Conservation (phyloP, 2,329 filamentous ascomycete species). For the Pyrenophora seminiperda region DNA sequence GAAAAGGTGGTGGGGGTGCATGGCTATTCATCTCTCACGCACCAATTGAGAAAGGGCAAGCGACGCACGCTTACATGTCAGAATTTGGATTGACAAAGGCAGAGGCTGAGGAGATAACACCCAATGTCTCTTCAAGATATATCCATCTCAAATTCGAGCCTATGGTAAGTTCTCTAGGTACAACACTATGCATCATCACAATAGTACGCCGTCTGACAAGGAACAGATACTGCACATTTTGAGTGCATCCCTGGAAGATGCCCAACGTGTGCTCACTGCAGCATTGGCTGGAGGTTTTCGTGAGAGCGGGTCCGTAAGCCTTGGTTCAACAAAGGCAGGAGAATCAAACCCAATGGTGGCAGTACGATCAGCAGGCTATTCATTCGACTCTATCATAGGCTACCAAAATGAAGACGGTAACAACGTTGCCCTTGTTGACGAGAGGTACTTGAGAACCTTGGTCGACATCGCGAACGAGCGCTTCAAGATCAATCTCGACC, state of each 20-base stretch:
- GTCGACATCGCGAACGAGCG: conserved; percentile 74
- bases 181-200: conserved; percentile 3
- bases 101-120: conserved; percentile 1
- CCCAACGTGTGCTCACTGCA: conserved; percentile 75
- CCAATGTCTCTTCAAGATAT: conserved; percentile 48
- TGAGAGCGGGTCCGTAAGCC: conserved; percentile 82
- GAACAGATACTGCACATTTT: conserved; percentile 84
- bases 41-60: conserved; percentile 55
- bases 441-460: conserved; percentile 70
- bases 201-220: conserved; percentile 34
- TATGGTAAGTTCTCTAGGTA: conserved; percentile 67
- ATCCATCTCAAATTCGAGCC: conserved; percentile 94
- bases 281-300: conserved; percentile 84
- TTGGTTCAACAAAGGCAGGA: conserved; percentile 50
- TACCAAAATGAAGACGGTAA: conserved; percentile 48
- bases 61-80: conserved; percentile 22
- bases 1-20: conserved; percentile 76
- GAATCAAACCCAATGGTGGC: conserved; percentile 75
- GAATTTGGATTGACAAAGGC: conserved; percentile 49
- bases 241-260: conserved; percentile 73
- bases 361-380: conserved; percentile 80
- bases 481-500: conserved; percentile 70
- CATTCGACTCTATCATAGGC: conserved; percentile 81
- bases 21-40: conserved; percentile 93
- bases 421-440: conserved; percentile 60